Conservation (phyloP, 176 grass and related monocot species). For the Echinochloa phyllopogon region DNA sequence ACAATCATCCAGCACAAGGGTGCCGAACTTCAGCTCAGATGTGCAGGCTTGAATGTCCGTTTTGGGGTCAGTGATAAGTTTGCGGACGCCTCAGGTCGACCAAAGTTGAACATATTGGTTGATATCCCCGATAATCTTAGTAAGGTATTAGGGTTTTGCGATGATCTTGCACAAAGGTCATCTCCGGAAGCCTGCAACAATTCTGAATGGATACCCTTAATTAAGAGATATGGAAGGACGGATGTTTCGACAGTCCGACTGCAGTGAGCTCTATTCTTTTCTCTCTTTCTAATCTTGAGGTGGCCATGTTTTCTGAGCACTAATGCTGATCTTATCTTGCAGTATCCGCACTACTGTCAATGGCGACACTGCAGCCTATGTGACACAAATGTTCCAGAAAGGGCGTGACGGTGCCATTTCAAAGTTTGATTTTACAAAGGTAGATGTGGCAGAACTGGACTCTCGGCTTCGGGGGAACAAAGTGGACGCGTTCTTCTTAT, state of each 20-base stretch:
- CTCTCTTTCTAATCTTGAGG: slow-evolving; percentile 10
- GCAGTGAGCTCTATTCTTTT: slow-evolving; percentile 53
- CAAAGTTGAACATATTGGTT: slow-evolving; percentile 69
- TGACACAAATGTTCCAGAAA: slow-evolving; percentile 74
- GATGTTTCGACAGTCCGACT: slow-evolving; percentile 56
- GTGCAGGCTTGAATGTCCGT: slow-evolving; percentile 48
- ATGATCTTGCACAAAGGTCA: slow-evolving; percentile 55
- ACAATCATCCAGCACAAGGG: slow-evolving; percentile 58
- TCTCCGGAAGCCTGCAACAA: slow-evolving; percentile 59
- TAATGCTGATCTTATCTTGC: slow-evolving; percentile 28
- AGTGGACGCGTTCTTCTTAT: slow-evolving; percentile 68
- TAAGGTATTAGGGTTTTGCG: slow-evolving; percentile 64
- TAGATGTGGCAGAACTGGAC: slow-evolving; percentile 64
- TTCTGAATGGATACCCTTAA: slow-evolving; percentile 69
- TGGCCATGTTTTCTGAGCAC: neutral
- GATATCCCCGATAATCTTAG: slow-evolving; percentile 67
- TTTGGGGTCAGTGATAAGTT: slow-evolving; percentile 67
- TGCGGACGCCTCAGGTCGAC: slow-evolving; percentile 59
- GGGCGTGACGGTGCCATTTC: slow-evolving; percentile 55
- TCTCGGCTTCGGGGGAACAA: slow-evolving; percentile 54
- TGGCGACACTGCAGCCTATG: slow-evolving; percentile 45
- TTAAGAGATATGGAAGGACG: slow-evolving; percentile 59
- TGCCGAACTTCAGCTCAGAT: slow-evolving; percentile 57
- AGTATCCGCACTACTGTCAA: slow-evolving; percentile 64
- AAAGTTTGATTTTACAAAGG: slow-evolving; percentile 67